A percentile compares a stretch with the other conserved stretches of the same genome.
These are phyloP conservation scores for Cordyceps farinosa DNA, from an alignment of 2,329 filamentous ascomycete genomes.

Conservation along the genomic window DNA sequence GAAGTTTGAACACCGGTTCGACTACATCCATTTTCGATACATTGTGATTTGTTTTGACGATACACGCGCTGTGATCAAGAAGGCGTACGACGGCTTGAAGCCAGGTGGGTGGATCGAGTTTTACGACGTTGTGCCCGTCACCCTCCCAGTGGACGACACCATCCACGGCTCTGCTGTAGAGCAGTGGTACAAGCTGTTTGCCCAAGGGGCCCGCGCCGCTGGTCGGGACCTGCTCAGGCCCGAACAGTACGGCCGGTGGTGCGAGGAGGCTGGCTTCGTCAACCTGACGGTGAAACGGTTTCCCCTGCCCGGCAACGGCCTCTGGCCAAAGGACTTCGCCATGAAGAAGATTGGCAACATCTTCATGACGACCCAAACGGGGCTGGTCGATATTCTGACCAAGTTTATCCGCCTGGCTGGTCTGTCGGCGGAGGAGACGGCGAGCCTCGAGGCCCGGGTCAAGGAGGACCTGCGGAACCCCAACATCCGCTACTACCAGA, in stretches of 20 bases:
- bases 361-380: not conserved
- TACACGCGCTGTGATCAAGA: not conserved
- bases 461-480: not conserved
- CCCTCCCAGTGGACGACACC: not conserved
- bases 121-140: not conserved
- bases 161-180: not conserved
- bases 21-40: not conserved
- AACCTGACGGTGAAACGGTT: not conserved
- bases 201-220: not conserved
- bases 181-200: not conserved
- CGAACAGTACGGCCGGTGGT: not conserved
- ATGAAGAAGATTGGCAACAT: not conserved
- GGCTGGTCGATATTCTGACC: not conserved
- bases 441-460: not conserved
- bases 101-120: slow-evolving; percentile 7
- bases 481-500: not conserved
- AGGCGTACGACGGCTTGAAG: not conserved
- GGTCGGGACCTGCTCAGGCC: not conserved
- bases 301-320: not conserved
- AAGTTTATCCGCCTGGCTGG: not conserved
- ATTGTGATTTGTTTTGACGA: not conserved
- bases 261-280: not conserved
- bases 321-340: not conserved
- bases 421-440: not conserved
- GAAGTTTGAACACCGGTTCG: not conserved